Conservation (phyloP, 2,329 filamentous ascomycete genomes). For the Atkinsonella hypoxylon region DNA sequence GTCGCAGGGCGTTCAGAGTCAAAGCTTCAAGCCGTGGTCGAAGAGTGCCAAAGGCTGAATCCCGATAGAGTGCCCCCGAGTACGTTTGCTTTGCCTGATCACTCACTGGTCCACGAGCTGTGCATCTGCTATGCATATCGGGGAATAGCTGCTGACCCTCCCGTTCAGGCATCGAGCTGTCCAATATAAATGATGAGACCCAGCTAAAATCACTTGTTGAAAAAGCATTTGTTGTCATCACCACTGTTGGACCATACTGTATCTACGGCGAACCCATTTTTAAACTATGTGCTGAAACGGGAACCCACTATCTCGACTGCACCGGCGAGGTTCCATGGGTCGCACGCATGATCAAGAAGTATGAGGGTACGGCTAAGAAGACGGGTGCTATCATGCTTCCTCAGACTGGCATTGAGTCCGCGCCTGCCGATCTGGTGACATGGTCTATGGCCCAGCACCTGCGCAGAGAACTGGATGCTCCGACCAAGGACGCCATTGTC, state of each 20-base stretch:
- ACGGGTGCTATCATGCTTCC: slow-evolving; percentile 49
- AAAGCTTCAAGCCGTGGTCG: slow-evolving; percentile 60
- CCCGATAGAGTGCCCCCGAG: slow-evolving; percentile 59
- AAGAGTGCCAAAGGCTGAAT: slow-evolving; percentile 54
- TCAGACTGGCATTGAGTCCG: slow-evolving; percentile 50
- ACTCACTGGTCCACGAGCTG: background rate
- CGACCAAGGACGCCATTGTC: slow-evolving; percentile 42
- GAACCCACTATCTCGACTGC: slow-evolving; percentile 53
- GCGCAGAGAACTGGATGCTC: slow-evolving; percentile 34
- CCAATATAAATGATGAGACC: slow-evolving; percentile 30
- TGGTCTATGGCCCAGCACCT: slow-evolving; percentile 40
- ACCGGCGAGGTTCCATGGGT: slow-evolving; percentile 50
- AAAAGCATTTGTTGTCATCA: slow-evolving; percentile 45
- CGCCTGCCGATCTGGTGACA: slow-evolving; percentile 46
- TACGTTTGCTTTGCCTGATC: slow-evolving; percentile 23
- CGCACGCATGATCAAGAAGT: slow-evolving; percentile 46
- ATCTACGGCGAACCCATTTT: slow-evolving; percentile 46
- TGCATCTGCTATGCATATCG: background rate
- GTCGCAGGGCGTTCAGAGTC: slow-evolving; percentile 68
- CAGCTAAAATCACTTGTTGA: slow-evolving; percentile 37
- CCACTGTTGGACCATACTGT: slow-evolving; percentile 48
- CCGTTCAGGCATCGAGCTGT: slow-evolving; percentile 38
- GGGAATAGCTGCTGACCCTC: background rate
- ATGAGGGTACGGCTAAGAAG: slow-evolving; percentile 38
- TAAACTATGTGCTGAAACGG: slow-evolving; percentile 48